Base-by-base conservation (phyloP, 768 basidiomycete species). In the Coprinopsis marcescibilis region DNA sequence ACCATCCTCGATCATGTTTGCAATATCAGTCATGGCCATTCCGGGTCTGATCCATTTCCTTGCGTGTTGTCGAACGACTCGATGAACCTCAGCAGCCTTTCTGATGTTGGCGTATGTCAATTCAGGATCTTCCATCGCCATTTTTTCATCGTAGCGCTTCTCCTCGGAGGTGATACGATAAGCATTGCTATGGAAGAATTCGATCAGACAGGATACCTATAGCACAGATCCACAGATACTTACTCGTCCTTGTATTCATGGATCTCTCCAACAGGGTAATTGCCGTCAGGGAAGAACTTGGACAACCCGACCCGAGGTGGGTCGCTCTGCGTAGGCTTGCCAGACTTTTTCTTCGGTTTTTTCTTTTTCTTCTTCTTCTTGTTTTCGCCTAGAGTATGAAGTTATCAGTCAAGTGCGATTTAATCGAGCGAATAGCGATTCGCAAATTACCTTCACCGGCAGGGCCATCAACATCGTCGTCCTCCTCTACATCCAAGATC, bases 341-440 rank as follows among this genome's bases (percentile, higher is more conserved):
- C 93, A 72, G 85, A 83, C 67, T 92, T 92, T 49, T 87, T 68
- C 68, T 92, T 92, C 49, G 86, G 69, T 64, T 91, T 94, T 66
- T 90, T 95, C 68, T 93, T 91, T 62, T 94, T 97, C 72, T 95
- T 95, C 66, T 91, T 93, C 63, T 81, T 86, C 64, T 82, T 81
- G 44, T 59, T 71, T 35, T 81, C 81, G 17, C 74, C 81, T 72
- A 46, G n/a, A n/a, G n/a, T n/a, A n/a, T n/a, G n/a, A n/a, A n/a
- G n/a, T n/a, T n/a, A n/a, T n/a, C n/a, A n/a, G n/a, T n/a, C n/a
- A n/a, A n/a, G n/a, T n/a, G n/a, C n/a, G n/a, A n/a, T n/a, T n/a
- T n/a, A n/a, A n/a, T n/a, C n/a, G n/a, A n/a, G n/a, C n/a, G n/a
- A n/a, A n/a, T n/a, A n/a, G n/a, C n/a, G n/a, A n/a, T n/a, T n/a